A percentile compares a stretch with the other conserved stretches of the same genome.
Evolutionary conservation across 2,329 filamentous ascomycete species (phyloP).

Genomic region (Alternaria panax): DNA sequence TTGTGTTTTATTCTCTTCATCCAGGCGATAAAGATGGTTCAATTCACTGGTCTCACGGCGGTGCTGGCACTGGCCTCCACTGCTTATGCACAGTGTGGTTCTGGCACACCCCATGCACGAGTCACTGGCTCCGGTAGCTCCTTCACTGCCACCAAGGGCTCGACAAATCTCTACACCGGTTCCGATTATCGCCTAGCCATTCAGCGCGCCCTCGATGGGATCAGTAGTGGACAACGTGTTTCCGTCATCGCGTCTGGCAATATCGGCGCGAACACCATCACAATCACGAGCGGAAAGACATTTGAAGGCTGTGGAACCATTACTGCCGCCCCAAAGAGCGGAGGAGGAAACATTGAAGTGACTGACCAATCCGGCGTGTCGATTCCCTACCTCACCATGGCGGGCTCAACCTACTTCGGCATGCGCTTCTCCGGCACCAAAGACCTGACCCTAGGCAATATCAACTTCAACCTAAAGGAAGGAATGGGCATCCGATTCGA

Average conservation of each 20-base stretch:
- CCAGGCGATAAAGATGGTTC: conserved; percentile 45
- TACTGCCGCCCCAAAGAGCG: conserved; percentile 53
- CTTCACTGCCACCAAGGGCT: conserved; percentile 57
- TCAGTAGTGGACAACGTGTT: conserved; percentile 61
- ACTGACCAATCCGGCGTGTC: conserved; percentile 57
- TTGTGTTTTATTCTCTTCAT: not conserved
- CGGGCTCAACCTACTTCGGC: conserved; percentile 65
- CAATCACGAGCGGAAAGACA: conserved; percentile 61
- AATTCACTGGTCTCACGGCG: conserved; percentile 49
- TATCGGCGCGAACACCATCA: conserved; percentile 63
- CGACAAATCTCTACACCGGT: conserved; percentile 59
- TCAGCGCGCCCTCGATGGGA: conserved; percentile 62
- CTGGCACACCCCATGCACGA: conserved; percentile 55
- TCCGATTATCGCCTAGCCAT: conserved; percentile 63
- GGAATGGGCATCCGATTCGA: conserved; percentile 67
- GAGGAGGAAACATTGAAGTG: conserved; percentile 63
- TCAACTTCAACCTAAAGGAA: conserved; percentile 63
- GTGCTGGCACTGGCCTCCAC: conserved; percentile 53
- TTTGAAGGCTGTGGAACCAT: conserved; percentile 68
- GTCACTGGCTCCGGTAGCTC: conserved; percentile 58
- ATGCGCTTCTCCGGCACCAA: conserved; percentile 63
- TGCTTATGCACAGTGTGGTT: conserved; percentile 57
- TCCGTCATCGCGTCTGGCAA: conserved; percentile 63
- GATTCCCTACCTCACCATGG: conserved; percentile 66
- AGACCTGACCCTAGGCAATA: conserved; percentile 59